Evolutionary conservation across 2,329 filamentous ascomycete genomes (phyloP), one percentile per base, ranked within the genome.

Genomic region (Neophaeococcomyces aloes): DNA sequence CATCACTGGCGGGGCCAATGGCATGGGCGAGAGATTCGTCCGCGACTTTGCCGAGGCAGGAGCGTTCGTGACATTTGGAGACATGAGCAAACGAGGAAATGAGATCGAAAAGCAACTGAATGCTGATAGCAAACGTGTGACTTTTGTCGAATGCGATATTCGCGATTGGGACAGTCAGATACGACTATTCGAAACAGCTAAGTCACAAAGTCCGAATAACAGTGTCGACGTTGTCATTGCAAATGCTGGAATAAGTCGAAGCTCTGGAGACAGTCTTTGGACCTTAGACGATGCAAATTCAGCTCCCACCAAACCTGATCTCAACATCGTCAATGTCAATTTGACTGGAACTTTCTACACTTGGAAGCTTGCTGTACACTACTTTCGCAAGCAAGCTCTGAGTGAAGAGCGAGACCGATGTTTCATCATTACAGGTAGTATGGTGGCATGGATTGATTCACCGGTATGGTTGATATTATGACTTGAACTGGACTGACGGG

Each of bases 351-450:
- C 62, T 0, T 47, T 68, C 3, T 70, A 69, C 52, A 71, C 69
- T 0, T 60, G 62, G 46, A 71, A 70, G 46, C 57, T 71, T 0
- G 68, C 68, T 0, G 57, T 69, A 7, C 65, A 70, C 47, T 69
- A 69, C 45, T 71, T 71, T 52, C 53, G 65, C 1, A 59, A 63
- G 34, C 55, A 58, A 46, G 64, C 67, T 0, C 39, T 44, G 7
- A 57, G 51, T 29, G 39, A 53, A 25, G 38, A 48, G 1, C 55
- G 64, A 5, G 68, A 72, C 45, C 61, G 70, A 1, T 69, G 68
- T 44, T 64, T 74, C 29, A 67, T 74, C 37, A 65, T 74, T 17
- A 71, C 65, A 0, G 66, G 66, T 3, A 69, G 65, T 43, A 63
- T 74, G 54, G 67, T 68, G 0, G 65, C 62, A 0, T 74, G 64